phyloP scores from a whole-genome alignment of 768 basidiomycete species.

The Termitomyces sp. region DNA sequence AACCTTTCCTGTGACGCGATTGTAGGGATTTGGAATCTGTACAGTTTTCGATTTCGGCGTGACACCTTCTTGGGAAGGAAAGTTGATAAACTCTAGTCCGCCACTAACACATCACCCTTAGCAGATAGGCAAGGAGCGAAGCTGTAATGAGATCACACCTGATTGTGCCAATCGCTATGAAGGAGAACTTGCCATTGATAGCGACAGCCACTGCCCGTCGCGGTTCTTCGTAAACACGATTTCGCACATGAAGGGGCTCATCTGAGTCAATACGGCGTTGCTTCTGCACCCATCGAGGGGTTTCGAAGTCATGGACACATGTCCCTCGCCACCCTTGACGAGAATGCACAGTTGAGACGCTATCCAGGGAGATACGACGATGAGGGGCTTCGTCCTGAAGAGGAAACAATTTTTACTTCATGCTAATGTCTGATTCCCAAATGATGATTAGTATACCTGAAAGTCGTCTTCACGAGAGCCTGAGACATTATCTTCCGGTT shows the following conservation, averaged over 20 bases:
- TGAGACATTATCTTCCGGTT: constrained; percentile 11
- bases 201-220: constrained; percentile 59
- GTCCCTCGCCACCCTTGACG: constrained; percentile 63
- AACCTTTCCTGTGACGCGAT: constrained; percentile 54
- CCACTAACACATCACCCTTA: constrained; percentile 38
- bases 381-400: constrained; percentile 5
- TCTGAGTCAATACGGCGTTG: constrained; percentile 51
- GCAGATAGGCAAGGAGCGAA: neutral
- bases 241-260: constrained; percentile 22
- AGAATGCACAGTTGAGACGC: constrained; percentile 12
- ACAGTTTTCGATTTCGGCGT: constrained; percentile 56
- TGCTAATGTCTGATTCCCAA: neutral
- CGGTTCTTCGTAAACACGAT: constrained; percentile 52
- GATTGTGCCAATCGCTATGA: constrained; percentile 74
- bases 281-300: constrained; percentile 78
- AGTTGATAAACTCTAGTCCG: constrained; percentile 56
- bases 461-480: constrained; percentile 12
- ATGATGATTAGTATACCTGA: constrained; percentile 13
- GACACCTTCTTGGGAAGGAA: constrained; percentile 58
- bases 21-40: constrained; percentile 56
- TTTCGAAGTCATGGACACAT: constrained; percentile 71
- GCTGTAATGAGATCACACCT: constrained; percentile 34
- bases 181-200: constrained; percentile 75
- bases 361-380: constrained; percentile 16
- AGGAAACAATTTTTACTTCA: neutral